Base-by-base conservation (phyloP, 176 grass and related monocot genomes). In the Ananas comosus region DNA sequence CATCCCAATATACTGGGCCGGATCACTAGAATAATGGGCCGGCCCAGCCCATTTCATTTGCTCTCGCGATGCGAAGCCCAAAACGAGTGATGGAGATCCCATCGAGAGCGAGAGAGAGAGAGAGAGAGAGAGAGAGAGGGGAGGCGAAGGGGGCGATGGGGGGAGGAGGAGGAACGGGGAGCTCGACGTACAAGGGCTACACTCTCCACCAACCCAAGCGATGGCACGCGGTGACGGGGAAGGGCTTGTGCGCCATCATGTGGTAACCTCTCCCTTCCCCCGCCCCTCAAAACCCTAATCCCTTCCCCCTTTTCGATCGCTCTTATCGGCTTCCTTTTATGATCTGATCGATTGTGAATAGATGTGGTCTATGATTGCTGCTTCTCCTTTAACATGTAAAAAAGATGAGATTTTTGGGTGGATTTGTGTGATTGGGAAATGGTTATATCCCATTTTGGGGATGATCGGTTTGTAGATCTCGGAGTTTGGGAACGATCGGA, bases 231-330 rank as follows among this genome's bases (percentile, higher is more conserved):
- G 74, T 85, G 68, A 86, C 84, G 64, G 93, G 93, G 50, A 92
- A 96, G 81, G 93, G 89, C 51, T 78, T 96, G 33, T 96, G 93
- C 83, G 89, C 89, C 68, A 63, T 89, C 70, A 96, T 96, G 93
- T 96, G 93, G 93, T 96, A 83, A 57, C 67, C 66, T n/a, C 23
- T 70, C n/a, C n/a, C n/a, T n/a, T 23, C 8, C 11, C 19, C 14
- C 6, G 2, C 27, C 51, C 6, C 42, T 17, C 3, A 11, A 2
- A 13, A 14, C 25, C 42, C 49, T 12, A 25, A 27, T 51, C 52
- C 53, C 67, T 52, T 42, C 57, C 2, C 27, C 29, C 24, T 58
- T 16, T 58, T n/a, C 17, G 49, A 50, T 68, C 67, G 28, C 14
- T 69, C 51, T 18, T 59, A 18, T 59, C 19, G 16, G 54, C 21